Conservation (phyloP, 2,329 filamentous ascomycete species). For the Aspergillus uvarum region DNA sequence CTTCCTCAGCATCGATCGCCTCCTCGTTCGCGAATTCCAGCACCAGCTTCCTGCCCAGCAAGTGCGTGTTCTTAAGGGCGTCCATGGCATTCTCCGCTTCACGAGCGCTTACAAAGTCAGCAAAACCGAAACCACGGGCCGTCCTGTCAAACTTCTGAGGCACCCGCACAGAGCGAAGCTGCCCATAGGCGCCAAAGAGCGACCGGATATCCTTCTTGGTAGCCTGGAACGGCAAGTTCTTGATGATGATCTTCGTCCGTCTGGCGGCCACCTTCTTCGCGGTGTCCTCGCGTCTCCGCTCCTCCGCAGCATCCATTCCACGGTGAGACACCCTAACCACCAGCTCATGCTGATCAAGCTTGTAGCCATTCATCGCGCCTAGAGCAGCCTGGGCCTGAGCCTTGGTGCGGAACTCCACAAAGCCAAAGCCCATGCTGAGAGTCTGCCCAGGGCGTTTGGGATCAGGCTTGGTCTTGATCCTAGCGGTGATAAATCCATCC, state of each 20-base stretch:
- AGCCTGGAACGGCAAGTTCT: constrained; percentile 95
- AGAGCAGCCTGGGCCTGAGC: constrained; percentile 76
- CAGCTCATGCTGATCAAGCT: constrained; percentile 83
- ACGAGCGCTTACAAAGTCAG: constrained; percentile 86
- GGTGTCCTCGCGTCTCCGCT: constrained; percentile 77
- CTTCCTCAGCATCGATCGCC: constrained; percentile 85
- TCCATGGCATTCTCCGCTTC: constrained; percentile 91
- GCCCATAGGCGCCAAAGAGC: constrained; percentile 85
- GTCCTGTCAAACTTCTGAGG: constrained; percentile 91
- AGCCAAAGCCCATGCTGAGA: constrained; percentile 96
- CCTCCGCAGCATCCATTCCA: constrained; percentile 81
- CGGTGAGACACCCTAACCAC: constrained; percentile 84
- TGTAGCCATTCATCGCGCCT: constrained; percentile 81
- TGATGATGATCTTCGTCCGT: constrained; percentile 92
- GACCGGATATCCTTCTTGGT: constrained; percentile 87
- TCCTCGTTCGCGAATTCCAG: constrained; percentile 90
- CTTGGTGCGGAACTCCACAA: constrained; percentile 81
- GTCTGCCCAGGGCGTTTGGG: constrained; percentile 85
- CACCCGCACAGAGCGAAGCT: constrained; percentile 86
- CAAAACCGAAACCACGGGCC: constrained; percentile 93
- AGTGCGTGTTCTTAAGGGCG: constrained; percentile 86
- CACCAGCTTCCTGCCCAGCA: constrained; percentile 84
- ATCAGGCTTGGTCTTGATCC: constrained; percentile 90
- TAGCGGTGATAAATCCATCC: constrained; percentile 83
- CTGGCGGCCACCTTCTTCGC: constrained; percentile 75